Conservation (phyloP, 208 protist genomes). For the Blastocrithidia nonstop region DNA sequence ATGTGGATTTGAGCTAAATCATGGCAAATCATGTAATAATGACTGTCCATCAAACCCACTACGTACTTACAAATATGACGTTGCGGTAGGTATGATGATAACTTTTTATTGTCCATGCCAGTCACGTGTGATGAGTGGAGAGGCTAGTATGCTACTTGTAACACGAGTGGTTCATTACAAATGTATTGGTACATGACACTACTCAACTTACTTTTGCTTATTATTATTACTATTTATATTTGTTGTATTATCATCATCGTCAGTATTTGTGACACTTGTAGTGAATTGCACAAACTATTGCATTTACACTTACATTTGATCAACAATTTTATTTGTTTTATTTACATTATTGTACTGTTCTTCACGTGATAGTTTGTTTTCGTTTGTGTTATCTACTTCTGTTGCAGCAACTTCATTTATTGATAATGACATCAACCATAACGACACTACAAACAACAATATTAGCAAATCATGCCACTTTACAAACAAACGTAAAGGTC, state of each 20-base stretch:
- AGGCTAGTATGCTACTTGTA: constrained; percentile 58
- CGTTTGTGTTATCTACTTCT: no score
- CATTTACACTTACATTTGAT: not conserved
- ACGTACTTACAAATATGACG: constrained; percentile 56
- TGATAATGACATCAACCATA: no score
- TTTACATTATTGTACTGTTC: not conserved
- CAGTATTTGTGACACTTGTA: not conserved
- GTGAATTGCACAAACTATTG: not conserved
- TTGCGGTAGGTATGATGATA: constrained; percentile 63
- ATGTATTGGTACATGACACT: constrained; percentile 28
- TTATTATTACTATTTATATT: constrained; percentile 4
- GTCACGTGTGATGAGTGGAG: constrained; percentile 68
- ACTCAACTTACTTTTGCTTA: constrained; percentile 5
- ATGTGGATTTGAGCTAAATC: constrained; percentile 64
- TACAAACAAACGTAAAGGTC: no score
- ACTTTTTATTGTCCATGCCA: constrained; percentile 66
- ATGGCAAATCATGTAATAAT: constrained; percentile 51
- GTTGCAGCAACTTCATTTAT: no score
- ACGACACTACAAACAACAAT: no score
- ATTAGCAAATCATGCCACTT: no score
- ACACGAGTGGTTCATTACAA: constrained; percentile 69
- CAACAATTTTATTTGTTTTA: not conserved
- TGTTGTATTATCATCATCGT: constrained; percentile 1
- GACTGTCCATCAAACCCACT: constrained; percentile 22
- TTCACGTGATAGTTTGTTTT: no score